These are phyloP conservation scores for Triangularia setosa DNA, from an alignment of 2,329 filamentous ascomycete genomes.

Conservation along the genomic window DNA sequence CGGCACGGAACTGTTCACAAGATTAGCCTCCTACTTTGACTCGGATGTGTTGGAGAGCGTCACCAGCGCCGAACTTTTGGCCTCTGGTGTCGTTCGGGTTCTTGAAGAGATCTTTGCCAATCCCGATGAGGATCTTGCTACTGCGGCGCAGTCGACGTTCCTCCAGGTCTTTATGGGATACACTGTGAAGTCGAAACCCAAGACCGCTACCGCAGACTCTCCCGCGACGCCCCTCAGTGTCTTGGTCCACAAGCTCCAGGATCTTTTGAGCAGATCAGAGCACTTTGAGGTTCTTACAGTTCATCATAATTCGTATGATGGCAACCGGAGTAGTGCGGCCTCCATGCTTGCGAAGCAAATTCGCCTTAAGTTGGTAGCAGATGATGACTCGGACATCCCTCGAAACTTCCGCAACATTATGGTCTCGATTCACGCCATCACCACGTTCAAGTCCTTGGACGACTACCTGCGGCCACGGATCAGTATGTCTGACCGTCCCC, in stretches of 20 bases:
- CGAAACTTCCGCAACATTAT: slow-evolving; percentile 87
- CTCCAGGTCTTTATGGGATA: slow-evolving; percentile 88
- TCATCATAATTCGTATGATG: slow-evolving; percentile 86
- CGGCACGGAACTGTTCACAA: slow-evolving; percentile 66
- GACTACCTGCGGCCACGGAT: slow-evolving; percentile 93
- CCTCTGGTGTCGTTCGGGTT: slow-evolving; percentile 82
- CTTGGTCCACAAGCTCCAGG: slow-evolving; percentile 89
- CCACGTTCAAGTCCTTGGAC: slow-evolving; percentile 93
- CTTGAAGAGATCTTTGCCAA: slow-evolving; percentile 79
- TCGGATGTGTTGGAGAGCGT: slow-evolving; percentile 86
- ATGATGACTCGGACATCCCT: slow-evolving; percentile 87
- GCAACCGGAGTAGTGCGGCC: slow-evolving; percentile 82
- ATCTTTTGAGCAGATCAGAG: slow-evolving; percentile 91
- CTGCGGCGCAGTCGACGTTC: slow-evolving; percentile 75
- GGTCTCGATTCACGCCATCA: slow-evolving; percentile 97
- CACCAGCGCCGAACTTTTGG: slow-evolving; percentile 89
- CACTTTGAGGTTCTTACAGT: slow-evolving; percentile 98
- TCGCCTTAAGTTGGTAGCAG: slow-evolving; percentile 79
- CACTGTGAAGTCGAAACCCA: slow-evolving; percentile 60
- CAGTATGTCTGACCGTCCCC: slow-evolving; percentile 70
- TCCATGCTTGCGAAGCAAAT: slow-evolving; percentile 98
- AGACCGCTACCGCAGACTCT: slow-evolving; percentile 62
- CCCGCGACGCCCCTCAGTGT: slow-evolving; percentile 83
- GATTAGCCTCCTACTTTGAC: slow-evolving; percentile 79
- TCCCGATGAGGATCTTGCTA: slow-evolving; percentile 56